Conservation (phyloP, 164 flowering plant genomes). For the grape (Vitis vinifera) region DNA sequence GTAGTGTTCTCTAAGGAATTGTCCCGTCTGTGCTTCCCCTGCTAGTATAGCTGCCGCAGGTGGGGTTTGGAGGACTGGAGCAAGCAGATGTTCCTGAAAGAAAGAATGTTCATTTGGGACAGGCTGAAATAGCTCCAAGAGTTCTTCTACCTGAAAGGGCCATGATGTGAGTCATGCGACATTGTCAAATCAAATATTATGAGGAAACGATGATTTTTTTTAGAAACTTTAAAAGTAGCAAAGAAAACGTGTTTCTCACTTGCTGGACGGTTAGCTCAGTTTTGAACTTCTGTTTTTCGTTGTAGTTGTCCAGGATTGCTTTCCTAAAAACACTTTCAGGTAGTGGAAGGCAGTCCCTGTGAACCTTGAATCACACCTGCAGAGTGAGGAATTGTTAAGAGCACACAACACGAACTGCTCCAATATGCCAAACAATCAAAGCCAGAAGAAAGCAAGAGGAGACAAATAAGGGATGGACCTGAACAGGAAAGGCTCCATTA, state of each 20-base stretch:
- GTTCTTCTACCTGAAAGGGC: constrained; percentile 52
- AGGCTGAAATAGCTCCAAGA: constrained; percentile 23
- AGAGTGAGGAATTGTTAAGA: not conserved
- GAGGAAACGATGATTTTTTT: not conserved
- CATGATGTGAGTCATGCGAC: not conserved
- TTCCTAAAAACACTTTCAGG: constrained; percentile 67
- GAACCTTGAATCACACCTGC: constrained; percentile 69
- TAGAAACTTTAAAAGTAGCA: not conserved
- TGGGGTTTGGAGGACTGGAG: not conserved
- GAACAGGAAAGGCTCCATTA: constrained; percentile 69
- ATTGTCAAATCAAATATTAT: constrained; percentile 7
- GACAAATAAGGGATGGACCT: constrained; percentile 29
- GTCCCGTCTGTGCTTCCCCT: no score
- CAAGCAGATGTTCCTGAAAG: constrained; percentile 17
- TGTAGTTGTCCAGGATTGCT: constrained; percentile 67
- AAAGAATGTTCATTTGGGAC: constrained; percentile 1
- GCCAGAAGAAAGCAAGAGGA: not conserved
- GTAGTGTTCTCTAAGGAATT: no score
- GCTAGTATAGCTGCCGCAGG: no score
- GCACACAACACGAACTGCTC: constrained; percentile 1
- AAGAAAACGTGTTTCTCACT: constrained; percentile 33
- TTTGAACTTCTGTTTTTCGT: constrained; percentile 57
- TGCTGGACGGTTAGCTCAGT: constrained; percentile 62
- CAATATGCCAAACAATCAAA: not conserved
- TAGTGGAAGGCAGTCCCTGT: constrained; percentile 64